Conservation (phyloP, 208 protist species). For the Trypanosomatidae sp. region DNA sequence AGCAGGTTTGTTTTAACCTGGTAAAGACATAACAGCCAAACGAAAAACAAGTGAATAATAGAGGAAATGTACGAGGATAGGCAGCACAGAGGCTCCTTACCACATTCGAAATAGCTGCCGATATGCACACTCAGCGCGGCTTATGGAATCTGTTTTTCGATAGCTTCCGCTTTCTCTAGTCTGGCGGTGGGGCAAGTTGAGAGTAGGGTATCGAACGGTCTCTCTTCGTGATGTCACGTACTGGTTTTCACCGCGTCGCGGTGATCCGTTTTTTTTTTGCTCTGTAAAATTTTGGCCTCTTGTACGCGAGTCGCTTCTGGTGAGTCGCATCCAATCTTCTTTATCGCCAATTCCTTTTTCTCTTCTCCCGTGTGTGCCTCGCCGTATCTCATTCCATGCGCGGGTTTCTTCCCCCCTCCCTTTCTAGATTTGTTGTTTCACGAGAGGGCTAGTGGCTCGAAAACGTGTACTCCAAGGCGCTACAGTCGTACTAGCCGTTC, state of each 20-base stretch:
- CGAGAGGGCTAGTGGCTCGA: not conserved
- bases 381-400: not conserved
- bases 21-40: not conserved
- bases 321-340: not conserved
- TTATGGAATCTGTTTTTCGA: not conserved
- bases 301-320: not conserved
- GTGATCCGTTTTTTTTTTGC: not conserved
- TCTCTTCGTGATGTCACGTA: not conserved
- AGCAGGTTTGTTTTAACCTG: conserved; percentile 1
- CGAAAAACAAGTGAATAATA: not conserved
- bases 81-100: not conserved
- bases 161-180: not conserved
- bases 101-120: not conserved
- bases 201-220: not conserved
- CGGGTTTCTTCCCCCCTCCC: not conserved
- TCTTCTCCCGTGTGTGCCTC: not conserved
- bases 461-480: not conserved
- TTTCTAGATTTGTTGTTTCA: not conserved
- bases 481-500: not conserved
- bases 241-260: not conserved
- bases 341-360: not conserved
- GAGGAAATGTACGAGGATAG: not conserved
- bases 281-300: not conserved
- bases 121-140: not conserved
- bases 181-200: not conserved